Evolutionary conservation across 2,329 filamentous ascomycete genomes (phyloP), one percentile per base, ranked within the genome.

Genomic region (Esteya vermicola): DNA sequence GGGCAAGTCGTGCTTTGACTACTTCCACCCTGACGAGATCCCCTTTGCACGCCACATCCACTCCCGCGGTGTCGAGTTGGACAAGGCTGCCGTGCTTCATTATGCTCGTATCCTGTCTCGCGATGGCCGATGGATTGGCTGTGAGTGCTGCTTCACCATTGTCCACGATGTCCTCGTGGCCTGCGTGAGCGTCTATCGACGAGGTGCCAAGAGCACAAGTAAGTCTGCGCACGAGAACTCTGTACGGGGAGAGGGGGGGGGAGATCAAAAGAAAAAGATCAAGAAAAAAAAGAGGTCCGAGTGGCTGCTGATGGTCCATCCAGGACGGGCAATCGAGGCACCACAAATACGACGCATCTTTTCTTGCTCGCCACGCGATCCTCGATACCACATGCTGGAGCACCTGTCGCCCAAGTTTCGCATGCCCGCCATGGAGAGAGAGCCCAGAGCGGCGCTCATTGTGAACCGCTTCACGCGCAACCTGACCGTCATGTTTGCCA

Each of bases 111-210:
- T 93, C 45, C 70, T 68, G 50, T 74, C 81, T 41, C 75, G 70
- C 34, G 64, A 79, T 51, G 82, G 81, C 14, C 64, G 70, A 40
- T 93, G 81, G 77, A 64, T 89, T 30, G 76, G 74, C 46, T 91
- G 84, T 59, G 85, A 93, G 60, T 91, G 84, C 58, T 86, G 85
- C 57, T 93, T 93, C 56, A 91, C 85, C 6, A 69, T 93, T 32
- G 85, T 93, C 33, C 82, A 93, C 57, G 81, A 93, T 67, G 83
- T 91, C 19, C 66, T 93, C 58, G 83, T 93, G 36, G 84, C 83
- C 31, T 86, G 82, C 53, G 89, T 79, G 12, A 86, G 81, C 52
- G 72, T 91, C 46, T 93, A 91, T 55, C 68, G 69, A 39, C 65
- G 68, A 40, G 77, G 78, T 20, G 67, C 69, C 46, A 80, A 74